phyloP scores from a whole-genome alignment of 2,329 filamentous ascomycete genomes.

The Blastomyces emzantsi region DNA sequence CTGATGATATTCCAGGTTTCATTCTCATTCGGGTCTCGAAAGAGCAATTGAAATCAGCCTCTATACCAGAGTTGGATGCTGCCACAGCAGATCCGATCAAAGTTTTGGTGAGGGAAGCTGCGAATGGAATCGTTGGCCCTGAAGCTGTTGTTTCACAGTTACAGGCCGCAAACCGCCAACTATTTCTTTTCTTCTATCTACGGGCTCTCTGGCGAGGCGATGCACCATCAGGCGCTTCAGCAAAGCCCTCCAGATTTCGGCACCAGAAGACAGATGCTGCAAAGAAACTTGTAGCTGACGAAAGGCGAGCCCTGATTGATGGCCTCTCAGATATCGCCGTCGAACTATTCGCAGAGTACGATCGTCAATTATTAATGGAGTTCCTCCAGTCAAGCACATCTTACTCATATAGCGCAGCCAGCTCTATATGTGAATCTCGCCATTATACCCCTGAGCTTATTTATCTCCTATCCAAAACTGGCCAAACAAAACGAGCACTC shows the following conservation, averaged over 20 bases:
- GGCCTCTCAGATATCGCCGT: constrained; percentile 81
- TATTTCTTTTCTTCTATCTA: constrained; percentile 90
- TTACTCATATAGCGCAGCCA: constrained; percentile 69
- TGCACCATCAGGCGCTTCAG: constrained; percentile 39
- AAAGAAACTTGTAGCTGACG: constrained; percentile 43
- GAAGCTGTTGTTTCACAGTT: constrained; percentile 71
- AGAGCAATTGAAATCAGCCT: constrained; percentile 56
- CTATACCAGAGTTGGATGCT: constrained; percentile 63
- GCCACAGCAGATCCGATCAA: constrained; percentile 75
- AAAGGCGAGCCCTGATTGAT: constrained; percentile 64
- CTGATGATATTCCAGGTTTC: constrained; percentile 82
- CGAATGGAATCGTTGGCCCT: constrained; percentile 74
- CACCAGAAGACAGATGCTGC: constrained; percentile 34
- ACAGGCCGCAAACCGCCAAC: constrained; percentile 53
- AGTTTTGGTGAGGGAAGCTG: constrained; percentile 81
- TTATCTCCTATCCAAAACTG: constrained; percentile 89
- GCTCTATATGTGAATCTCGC: constrained; percentile 67
- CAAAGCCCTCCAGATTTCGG: constrained; percentile 28
- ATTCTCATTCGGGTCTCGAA: constrained; percentile 76
- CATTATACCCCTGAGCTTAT: constrained; percentile 90
- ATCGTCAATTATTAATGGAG: constrained; percentile 70
- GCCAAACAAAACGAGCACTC: constrained; percentile 82
- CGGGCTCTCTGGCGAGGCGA: constrained; percentile 75
- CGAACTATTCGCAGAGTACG: constrained; percentile 74
- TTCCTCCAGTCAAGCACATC: constrained; percentile 76